A percentile compares a stretch with the other conserved stretches of the same genome.
These are phyloP conservation scores for Coemansia sp. DNA, from an alignment of 192 early-diverging fungal species.

Conservation along the genomic window DNA sequence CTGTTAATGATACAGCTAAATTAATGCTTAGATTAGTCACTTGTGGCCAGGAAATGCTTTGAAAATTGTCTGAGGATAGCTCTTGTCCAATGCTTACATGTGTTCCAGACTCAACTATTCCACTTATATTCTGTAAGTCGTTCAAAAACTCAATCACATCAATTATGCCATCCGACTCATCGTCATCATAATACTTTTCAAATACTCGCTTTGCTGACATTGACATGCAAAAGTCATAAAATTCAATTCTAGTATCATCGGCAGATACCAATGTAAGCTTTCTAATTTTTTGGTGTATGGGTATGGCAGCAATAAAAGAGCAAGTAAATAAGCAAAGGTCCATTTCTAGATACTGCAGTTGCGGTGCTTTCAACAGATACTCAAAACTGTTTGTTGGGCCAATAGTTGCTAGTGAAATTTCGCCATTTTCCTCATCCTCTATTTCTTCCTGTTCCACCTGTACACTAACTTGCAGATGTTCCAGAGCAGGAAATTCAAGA, in stretches of 20 bases:
- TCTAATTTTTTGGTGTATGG: background rate
- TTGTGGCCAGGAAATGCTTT: background rate
- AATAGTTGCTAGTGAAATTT: background rate
- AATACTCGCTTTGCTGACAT: background rate
- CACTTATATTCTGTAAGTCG: background rate
- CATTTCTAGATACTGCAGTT: background rate
- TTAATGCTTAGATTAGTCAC: background rate
- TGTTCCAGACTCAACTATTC: background rate
- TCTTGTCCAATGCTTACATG: background rate
- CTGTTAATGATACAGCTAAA: background rate
- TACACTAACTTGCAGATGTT: background rate
- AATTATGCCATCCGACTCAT: background rate
- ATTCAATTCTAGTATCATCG: background rate
- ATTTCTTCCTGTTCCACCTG: background rate
- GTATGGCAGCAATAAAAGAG: background rate
- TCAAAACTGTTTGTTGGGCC: background rate
- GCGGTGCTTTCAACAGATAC: background rate
- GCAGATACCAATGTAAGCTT: background rate
- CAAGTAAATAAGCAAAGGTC: background rate
- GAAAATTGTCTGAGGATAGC: too few species aligned
- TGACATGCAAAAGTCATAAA: background rate
- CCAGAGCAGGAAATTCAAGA: constrained; percentile 1
- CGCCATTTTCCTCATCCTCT: background rate
- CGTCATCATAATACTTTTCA: background rate
- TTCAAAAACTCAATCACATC: background rate